Percentiles rank a stretch among this genome's conserved stretches.
phyloP scores from a whole-genome alignment of 768 basidiomycete species.

The Lactarius psammicola region DNA sequence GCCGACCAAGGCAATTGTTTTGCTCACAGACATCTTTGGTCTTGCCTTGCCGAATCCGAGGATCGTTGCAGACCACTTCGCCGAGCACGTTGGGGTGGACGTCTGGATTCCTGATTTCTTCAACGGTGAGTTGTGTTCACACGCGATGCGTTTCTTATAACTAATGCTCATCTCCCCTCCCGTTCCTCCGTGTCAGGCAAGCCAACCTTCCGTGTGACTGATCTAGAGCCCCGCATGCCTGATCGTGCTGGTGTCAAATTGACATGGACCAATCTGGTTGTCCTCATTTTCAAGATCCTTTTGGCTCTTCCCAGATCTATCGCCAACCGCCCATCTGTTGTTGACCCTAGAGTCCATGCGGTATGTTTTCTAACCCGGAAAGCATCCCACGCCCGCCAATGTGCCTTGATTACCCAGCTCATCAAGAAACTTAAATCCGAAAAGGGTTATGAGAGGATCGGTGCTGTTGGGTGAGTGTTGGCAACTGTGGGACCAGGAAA shows the following conservation, averaged over 20 bases:
- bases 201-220: conserved; percentile 33
- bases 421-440: conserved; percentile 39
- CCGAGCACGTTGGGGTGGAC: conserved; percentile 50
- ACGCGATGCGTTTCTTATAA: neutral
- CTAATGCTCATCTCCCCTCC: neutral
- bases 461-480: conserved; percentile 42
- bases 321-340: conserved; percentile 33
- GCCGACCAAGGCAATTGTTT: conserved; percentile 44
- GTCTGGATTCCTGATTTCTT: conserved; percentile 67
- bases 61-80: conserved; percentile 55
- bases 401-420: conserved; percentile 34
- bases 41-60: conserved; percentile 51
- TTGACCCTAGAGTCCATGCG: conserved; percentile 32
- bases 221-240: conserved; percentile 35
- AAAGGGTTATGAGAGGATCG: conserved; percentile 42
- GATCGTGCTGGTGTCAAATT: conserved; percentile 34
- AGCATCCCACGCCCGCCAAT: neutral
- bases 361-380: conserved; percentile 25
- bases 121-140: conserved; percentile 39
- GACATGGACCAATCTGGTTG: conserved; percentile 28
- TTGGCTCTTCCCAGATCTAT: conserved; percentile 30
- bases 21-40: conserved; percentile 59
- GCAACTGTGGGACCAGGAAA: neutral
- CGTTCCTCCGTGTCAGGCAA: no score
- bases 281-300: conserved; percentile 29